These are phyloP conservation scores for Cyanidioschyzon merolae DNA, from an alignment of 23 red algal genomes.

Conservation along the genomic window DNA sequence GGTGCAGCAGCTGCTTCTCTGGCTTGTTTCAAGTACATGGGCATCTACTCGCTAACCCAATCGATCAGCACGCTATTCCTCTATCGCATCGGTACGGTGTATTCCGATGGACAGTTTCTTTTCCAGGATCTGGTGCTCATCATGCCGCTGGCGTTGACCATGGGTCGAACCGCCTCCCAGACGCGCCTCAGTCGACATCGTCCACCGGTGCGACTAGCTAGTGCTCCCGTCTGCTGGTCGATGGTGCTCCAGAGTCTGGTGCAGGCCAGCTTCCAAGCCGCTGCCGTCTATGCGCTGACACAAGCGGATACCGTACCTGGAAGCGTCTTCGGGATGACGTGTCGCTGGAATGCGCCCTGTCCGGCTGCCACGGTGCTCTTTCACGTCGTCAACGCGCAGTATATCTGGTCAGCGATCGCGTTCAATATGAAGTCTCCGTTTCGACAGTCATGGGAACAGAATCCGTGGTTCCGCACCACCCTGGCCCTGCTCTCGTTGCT, in stretches of 20 bases:
- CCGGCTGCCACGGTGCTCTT: constrained; percentile 14
- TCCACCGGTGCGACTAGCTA: constrained; percentile 1
- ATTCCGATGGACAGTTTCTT: constrained; percentile 27
- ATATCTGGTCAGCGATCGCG: constrained; percentile 17
- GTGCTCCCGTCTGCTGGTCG: background rate
- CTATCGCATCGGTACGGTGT: constrained; percentile 4
- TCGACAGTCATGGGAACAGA: background rate
- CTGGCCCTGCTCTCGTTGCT: background rate
- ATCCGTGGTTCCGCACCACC: constrained; percentile 7
- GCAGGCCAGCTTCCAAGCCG: constrained; percentile 12
- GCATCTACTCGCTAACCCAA: constrained; percentile 28
- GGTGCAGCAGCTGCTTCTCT: constrained; percentile 27
- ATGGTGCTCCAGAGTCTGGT: background rate
- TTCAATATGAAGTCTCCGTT: constrained; percentile 29
- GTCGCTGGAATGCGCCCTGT: background rate
- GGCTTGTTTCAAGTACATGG: constrained; percentile 23
- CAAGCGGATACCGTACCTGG: background rate
- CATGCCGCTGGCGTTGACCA: constrained; percentile 18
- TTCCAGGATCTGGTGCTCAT: constrained; percentile 32
- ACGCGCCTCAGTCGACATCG: background rate
- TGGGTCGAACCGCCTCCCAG: constrained; percentile 15
- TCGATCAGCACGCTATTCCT: background rate
- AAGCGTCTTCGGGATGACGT: background rate
- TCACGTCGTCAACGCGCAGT: constrained; percentile 26
- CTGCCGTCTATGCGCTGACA: background rate